Conservation (phyloP, 2,329 filamentous ascomycete species). For the Ophiognomonia clavigignenti-juglandacearum region DNA sequence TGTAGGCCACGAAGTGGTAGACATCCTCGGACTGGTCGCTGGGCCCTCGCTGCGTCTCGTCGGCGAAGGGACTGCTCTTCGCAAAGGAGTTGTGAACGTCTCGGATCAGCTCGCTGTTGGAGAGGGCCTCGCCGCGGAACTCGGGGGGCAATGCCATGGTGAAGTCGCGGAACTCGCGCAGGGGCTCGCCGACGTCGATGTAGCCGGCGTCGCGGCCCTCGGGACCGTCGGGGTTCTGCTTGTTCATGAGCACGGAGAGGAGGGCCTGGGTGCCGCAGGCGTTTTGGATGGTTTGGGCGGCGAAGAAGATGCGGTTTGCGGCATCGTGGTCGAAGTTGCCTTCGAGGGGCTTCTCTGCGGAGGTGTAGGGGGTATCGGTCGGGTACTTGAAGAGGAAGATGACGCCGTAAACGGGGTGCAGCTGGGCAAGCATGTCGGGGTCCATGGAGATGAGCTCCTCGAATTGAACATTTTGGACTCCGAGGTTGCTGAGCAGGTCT, state of each 20-base stretch:
- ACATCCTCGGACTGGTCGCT: slow-evolving; percentile 78
- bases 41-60: slow-evolving; percentile 74
- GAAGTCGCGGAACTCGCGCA: slow-evolving; percentile 82
- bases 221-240: slow-evolving; percentile 43
- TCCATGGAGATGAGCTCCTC: slow-evolving; percentile 93
- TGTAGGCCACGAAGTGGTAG: slow-evolving; percentile 98
- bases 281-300: slow-evolving; percentile 96
- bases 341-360: slow-evolving; percentile 64
- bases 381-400: slow-evolving; percentile 99
- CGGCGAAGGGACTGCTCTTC: slow-evolving; percentile 81
- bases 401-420: slow-evolving; percentile 84
- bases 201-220: slow-evolving; percentile 29
- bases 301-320: slow-evolving; percentile 81
- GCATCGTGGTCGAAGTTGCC: slow-evolving; percentile 75
- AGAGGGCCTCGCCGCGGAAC: slow-evolving; percentile 55
- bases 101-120: slow-evolving; percentile 64
- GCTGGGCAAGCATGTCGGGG: slow-evolving; percentile 62
- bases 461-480: slow-evolving; percentile 91
- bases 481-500: slow-evolving; percentile 85
- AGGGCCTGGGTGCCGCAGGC: slow-evolving; percentile 96
- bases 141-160: slow-evolving; percentile 78
- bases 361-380: slow-evolving; percentile 60
- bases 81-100: slow-evolving; percentile 89
- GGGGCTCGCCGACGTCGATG: slow-evolving; percentile 66
- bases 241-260: slow-evolving; percentile 86